A percentile compares a stretch with the other conserved stretches of the same genome.
Conservation (phyloP, 768 basidiomycete genomes). For the Tricholoma sp. region DNA sequence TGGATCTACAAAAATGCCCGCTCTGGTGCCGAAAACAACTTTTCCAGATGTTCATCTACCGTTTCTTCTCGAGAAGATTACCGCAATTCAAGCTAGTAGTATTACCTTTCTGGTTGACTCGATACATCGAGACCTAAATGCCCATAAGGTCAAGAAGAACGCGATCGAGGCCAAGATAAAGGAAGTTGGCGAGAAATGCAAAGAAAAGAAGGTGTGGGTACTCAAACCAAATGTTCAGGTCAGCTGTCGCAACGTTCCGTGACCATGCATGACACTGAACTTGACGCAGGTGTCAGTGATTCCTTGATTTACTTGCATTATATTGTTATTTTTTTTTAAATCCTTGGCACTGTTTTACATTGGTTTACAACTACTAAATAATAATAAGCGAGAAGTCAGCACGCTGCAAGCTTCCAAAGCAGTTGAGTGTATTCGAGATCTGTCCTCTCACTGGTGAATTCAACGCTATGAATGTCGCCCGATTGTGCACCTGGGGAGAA, state of each 20-base stretch:
- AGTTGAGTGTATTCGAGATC: slow-evolving; percentile 33
- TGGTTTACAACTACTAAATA: not conserved
- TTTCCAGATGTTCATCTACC: slow-evolving; percentile 69
- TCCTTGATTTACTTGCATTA: not conserved
- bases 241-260: slow-evolving; percentile 1
- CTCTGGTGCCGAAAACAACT: slow-evolving; percentile 41
- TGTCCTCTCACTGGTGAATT: slow-evolving; percentile 28
- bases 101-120: slow-evolving; percentile 66
- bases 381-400: slow-evolving; percentile 20
- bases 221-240: slow-evolving; percentile 42
- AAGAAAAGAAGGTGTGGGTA: slow-evolving; percentile 69
- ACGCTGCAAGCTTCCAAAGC: slow-evolving; percentile 43
- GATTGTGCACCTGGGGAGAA: slow-evolving; percentile 39
- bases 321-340: slow-evolving; percentile 2
- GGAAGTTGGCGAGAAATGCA: slow-evolving; percentile 73
- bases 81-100: slow-evolving; percentile 52
- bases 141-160: slow-evolving; percentile 76
- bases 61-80: slow-evolving; percentile 58
- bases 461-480: slow-evolving; percentile 40
- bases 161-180: slow-evolving; percentile 77
- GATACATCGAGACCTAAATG: slow-evolving; percentile 63
- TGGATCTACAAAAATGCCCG: slow-evolving; percentile 24
- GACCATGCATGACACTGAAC: not conserved
- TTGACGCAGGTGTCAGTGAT: slow-evolving; percentile 3
- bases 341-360: not conserved